Percentiles rank a stretch among this genome's conserved stretches.
These are phyloP conservation scores for Malus orientalis DNA, from an alignment of 306 rosid genomes.

Conservation along the genomic window DNA sequence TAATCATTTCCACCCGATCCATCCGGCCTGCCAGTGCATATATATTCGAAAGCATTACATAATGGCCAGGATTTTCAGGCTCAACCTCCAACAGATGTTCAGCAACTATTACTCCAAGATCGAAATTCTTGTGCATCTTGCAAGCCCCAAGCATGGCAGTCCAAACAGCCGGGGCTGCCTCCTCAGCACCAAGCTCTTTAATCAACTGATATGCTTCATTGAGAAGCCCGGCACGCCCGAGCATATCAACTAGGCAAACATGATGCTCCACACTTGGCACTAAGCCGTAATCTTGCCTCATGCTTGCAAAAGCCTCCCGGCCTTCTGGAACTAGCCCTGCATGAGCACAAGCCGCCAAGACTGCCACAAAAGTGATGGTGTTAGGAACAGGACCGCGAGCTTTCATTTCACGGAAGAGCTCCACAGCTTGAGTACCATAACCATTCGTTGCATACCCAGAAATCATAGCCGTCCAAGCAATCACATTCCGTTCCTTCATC, in stretches of 20 bases:
- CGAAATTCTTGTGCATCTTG: slow-evolving; percentile 74
- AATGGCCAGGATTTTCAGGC: slow-evolving; percentile 87
- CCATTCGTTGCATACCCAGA: slow-evolving; percentile 85
- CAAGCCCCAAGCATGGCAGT: slow-evolving; percentile 90
- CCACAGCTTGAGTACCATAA: slow-evolving; percentile 57
- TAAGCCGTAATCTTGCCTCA: slow-evolving; percentile 53
- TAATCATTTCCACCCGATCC: slow-evolving; percentile 69
- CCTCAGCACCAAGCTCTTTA: slow-evolving; percentile 25
- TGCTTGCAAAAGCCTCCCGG: slow-evolving; percentile 42
- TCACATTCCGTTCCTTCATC: slow-evolving; percentile 57
- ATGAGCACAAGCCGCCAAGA: slow-evolving; percentile 84
- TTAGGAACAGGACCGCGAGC: slow-evolving; percentile 50
- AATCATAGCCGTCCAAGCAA: slow-evolving; percentile 88
- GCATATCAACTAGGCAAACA: slow-evolving; percentile 86
- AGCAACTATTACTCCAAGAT: slow-evolving; percentile 69
- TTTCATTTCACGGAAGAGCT: slow-evolving; percentile 52
- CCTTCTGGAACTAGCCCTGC: slow-evolving; percentile 78
- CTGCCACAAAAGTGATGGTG: slow-evolving; percentile 63
- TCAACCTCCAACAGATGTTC: slow-evolving; percentile 59
- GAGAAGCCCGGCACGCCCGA: slow-evolving; percentile 82
- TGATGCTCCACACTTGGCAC: slow-evolving; percentile 77
- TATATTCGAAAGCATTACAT: slow-evolving; percentile 82
- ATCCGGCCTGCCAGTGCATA: slow-evolving; percentile 64
- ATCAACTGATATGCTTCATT: slow-evolving; percentile 55
- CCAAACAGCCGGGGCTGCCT: slow-evolving; percentile 58